Conservation (phyloP, 371 early-diverging fungal genomes). For the Apophysomyces sp. region DNA sequence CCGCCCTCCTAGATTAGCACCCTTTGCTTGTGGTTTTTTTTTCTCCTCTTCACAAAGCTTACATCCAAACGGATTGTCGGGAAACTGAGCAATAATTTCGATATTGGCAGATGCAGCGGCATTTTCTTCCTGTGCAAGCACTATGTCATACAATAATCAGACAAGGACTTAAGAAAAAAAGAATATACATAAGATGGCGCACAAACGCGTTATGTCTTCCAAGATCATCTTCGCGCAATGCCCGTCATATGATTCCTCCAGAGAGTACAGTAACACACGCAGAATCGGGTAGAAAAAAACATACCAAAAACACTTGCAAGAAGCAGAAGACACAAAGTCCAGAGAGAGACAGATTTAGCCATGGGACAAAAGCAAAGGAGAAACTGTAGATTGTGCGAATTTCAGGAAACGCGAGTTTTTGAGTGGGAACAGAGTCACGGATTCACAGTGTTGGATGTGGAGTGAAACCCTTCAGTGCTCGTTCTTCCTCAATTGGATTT, state of each 20-base stretch:
- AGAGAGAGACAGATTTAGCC: slow-evolving; percentile 4
- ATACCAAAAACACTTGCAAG: slow-evolving; percentile 4
- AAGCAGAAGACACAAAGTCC: slow-evolving; percentile 7
- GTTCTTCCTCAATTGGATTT: too few species aligned
- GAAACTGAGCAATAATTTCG: slow-evolving; percentile 45
- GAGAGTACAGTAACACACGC: background rate
- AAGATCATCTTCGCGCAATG: background rate
- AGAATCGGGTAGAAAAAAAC: background rate
- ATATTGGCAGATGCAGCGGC: slow-evolving; percentile 19
- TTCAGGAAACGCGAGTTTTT: background rate
- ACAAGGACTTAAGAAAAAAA: background rate
- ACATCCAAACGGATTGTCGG: slow-evolving; percentile 49
- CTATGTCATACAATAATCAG: slow-evolving; percentile 6
- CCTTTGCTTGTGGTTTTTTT: background rate
- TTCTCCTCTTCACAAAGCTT: slow-evolving; percentile 12
- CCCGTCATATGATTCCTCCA: background rate
- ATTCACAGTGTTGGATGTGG: too few species aligned
- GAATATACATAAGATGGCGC: background rate
- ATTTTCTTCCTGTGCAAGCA: slow-evolving; percentile 28
- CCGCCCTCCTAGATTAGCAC: background rate
- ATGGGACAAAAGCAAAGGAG: slow-evolving; percentile 14
- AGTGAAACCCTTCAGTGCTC: too few species aligned
- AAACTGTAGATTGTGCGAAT: background rate
- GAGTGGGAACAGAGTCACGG: too few species aligned
- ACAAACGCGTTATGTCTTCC: slow-evolving; percentile 1